Evolutionary conservation across 2,329 filamentous ascomycete species (phyloP).

Genomic region (Colletotrichum orchidophilum): DNA sequence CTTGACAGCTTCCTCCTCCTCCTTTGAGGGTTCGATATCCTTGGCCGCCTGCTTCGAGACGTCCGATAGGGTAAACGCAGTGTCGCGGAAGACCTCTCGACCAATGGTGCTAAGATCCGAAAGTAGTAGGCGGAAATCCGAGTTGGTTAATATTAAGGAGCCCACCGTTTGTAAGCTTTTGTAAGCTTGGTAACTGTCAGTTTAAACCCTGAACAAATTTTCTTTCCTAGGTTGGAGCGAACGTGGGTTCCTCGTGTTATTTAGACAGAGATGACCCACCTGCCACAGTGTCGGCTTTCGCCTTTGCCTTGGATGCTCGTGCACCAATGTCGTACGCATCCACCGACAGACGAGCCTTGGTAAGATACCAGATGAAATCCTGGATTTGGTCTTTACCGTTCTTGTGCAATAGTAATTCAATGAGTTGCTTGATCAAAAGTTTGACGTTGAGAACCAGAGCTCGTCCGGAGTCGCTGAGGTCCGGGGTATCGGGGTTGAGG

Average conservation of each 20-base stretch:
- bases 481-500: constrained; percentile 75
- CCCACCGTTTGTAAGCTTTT: constrained; percentile 85
- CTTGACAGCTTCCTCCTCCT: constrained; percentile 65
- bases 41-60: constrained; percentile 80
- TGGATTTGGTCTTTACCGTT: constrained; percentile 88
- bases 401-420: constrained; percentile 84
- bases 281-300: constrained; percentile 76
- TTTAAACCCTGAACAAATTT: neutral
- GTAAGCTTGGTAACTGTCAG: constrained; percentile 65
- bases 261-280: constrained; percentile 54
- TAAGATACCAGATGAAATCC: constrained; percentile 87
- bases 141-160: constrained; percentile 86
- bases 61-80: constrained; percentile 80
- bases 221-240: neutral
- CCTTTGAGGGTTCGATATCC: constrained; percentile 73
- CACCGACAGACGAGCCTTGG: constrained; percentile 76
- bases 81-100: constrained; percentile 87
- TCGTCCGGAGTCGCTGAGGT: constrained; percentile 81
- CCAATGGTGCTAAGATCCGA: constrained; percentile 82
- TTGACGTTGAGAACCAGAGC: constrained; percentile 77
- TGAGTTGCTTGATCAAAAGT: constrained; percentile 80
- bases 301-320: constrained; percentile 69
- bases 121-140: constrained; percentile 88
- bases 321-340: constrained; percentile 71
- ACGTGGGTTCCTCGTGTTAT: neutral